phyloP scores from a whole-genome alignment of 2,329 filamentous ascomycete species.

The Sporothrix brasiliensis region DNA sequence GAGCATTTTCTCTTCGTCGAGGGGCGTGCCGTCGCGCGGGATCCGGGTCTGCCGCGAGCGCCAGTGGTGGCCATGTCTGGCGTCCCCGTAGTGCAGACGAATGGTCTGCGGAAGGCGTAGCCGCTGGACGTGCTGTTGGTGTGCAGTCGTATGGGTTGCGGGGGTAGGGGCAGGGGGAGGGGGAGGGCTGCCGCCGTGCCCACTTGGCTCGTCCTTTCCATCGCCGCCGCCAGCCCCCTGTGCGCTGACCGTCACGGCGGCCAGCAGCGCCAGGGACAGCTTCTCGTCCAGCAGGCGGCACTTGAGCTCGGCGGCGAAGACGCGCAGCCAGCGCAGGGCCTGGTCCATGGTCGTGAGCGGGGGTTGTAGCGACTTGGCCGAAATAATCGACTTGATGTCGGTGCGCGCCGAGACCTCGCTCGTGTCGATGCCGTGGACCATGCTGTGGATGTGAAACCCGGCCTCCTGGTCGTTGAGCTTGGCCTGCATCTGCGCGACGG shows the following conservation, averaged over 20 bases:
- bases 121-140: slow-evolving; percentile 54
- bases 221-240: neutral
- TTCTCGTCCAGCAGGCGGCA: slow-evolving; percentile 88
- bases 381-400: slow-evolving; percentile 96
- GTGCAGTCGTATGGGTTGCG: neutral
- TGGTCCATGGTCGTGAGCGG: slow-evolving; percentile 77
- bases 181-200: neutral
- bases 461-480: slow-evolving; percentile 77
- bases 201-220: neutral
- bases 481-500: slow-evolving; percentile 74
- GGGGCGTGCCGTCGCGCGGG: slow-evolving; percentile 65
- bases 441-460: slow-evolving; percentile 80
- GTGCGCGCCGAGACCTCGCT: slow-evolving; percentile 90
- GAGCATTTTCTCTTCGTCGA: slow-evolving; percentile 74
- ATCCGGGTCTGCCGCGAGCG: slow-evolving; percentile 77
- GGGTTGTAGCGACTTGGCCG: slow-evolving; percentile 91
- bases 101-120: slow-evolving; percentile 84
- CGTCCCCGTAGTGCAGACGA: slow-evolving; percentile 79
- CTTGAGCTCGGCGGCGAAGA: slow-evolving; percentile 91
- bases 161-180: too few species aligned
- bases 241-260: slow-evolving; percentile 24
- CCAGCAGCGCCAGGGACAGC: slow-evolving; percentile 33
- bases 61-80: slow-evolving; percentile 53
- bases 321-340: slow-evolving; percentile 80
- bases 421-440: slow-evolving; percentile 80